Evolutionary conservation across 2,329 filamentous ascomycete species (phyloP).

Genomic region (Drechslerella dactyloides): DNA sequence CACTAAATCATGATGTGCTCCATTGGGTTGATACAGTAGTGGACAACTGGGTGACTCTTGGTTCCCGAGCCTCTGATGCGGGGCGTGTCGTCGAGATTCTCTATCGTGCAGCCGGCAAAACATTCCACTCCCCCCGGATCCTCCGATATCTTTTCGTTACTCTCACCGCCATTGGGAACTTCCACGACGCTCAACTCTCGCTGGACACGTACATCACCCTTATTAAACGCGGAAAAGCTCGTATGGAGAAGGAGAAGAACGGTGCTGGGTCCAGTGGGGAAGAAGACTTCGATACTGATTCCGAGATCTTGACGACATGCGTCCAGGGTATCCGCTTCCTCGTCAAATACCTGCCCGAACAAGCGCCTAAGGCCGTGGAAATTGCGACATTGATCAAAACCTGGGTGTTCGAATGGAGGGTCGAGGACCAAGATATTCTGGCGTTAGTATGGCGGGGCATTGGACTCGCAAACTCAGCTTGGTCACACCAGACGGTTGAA

Average conservation of each 20-base stretch:
- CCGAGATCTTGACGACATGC: constrained; percentile 76
- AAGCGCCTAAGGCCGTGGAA: constrained; percentile 78
- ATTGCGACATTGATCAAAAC: constrained; percentile 74
- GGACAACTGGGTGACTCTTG: constrained; percentile 82
- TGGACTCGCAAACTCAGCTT: constrained; percentile 83
- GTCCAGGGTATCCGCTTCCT: constrained; percentile 80
- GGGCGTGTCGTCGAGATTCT: constrained; percentile 77
- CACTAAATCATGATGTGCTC: constrained; percentile 80
- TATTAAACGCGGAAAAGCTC: constrained; percentile 80
- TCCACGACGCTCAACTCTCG: constrained; percentile 86
- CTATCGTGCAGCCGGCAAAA: constrained; percentile 88
- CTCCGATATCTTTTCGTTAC: constrained; percentile 85
- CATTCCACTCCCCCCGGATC: constrained; percentile 91
- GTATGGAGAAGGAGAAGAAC: constrained; percentile 80
- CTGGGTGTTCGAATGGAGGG: constrained; percentile 70
- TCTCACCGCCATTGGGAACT: constrained; percentile 86
- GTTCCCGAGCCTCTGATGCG: constrained; percentile 67
- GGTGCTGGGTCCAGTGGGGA: constrained; percentile 70
- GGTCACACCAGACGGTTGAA: constrained; percentile 82
- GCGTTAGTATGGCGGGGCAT: constrained; percentile 81
- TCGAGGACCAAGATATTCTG: constrained; percentile 65
- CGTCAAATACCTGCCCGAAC: constrained; percentile 79
- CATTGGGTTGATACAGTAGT: constrained; percentile 79
- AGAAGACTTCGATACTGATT: constrained; percentile 76
- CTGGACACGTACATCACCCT: constrained; percentile 92